Conservation (phyloP, 306 rosid species). For the Senna tora region DNA sequence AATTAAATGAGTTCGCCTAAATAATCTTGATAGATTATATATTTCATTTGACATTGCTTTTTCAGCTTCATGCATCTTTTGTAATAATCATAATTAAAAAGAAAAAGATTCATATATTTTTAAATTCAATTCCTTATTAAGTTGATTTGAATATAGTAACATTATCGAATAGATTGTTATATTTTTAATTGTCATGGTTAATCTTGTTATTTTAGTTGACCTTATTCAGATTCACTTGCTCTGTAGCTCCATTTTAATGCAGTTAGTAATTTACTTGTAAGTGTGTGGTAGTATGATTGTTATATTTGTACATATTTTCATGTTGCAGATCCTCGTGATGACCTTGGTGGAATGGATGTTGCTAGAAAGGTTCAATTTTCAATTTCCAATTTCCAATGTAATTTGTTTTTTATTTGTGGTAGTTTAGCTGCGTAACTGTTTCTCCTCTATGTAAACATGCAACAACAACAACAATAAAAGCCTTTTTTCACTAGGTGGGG, state of each 20-base stretch:
- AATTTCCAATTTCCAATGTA: no score
- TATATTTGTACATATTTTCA: constrained; percentile 25
- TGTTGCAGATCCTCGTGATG: constrained; percentile 96
- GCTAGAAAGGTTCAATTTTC: constrained; percentile 81
- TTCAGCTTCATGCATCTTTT: constrained; percentile 13
- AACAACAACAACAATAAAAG: no score
- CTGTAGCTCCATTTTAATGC: constrained; percentile 9
- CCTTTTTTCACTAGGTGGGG: no score
- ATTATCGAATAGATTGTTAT: constrained; percentile 1
- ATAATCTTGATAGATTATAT: background rate
- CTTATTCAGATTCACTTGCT: constrained; percentile 2
- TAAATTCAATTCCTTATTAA: background rate
- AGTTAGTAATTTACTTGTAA: constrained; percentile 18
- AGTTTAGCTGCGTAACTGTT: constrained; percentile 21
- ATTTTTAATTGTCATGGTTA: constrained; percentile 18
- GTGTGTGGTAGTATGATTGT: constrained; percentile 11
- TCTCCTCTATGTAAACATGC: constrained; percentile 7
- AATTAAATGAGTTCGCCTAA: background rate
- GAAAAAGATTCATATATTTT: background rate
- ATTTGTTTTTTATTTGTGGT: no score
- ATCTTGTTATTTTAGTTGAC: constrained; percentile 22
- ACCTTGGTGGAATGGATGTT: constrained; percentile 95
- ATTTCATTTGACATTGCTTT: background rate
- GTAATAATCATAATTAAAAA: no score
- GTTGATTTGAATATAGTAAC: background rate